Base-by-base conservation (phyloP, 192 early-diverging fungal genomes). In the Umbelopsis vinacea region DNA sequence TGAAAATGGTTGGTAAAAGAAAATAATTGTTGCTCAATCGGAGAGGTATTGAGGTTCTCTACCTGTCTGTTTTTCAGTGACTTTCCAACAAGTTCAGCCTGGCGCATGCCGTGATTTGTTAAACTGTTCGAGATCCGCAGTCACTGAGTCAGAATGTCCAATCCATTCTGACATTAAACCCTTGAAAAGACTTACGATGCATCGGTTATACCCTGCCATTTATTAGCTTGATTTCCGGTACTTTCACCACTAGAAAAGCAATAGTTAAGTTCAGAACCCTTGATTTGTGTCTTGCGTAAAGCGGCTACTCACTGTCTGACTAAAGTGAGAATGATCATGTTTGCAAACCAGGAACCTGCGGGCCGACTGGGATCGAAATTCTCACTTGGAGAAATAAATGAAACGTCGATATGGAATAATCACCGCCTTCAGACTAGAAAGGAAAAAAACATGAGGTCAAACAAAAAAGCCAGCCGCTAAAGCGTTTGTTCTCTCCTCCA, bases 151-250 rank as follows among this genome's bases (percentile, higher is more conserved):
- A 54, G 14, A 9, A 5, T 24, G 53, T 1, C 10, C 7, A 14
- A 24, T 14, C 1, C 29, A 29, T 29, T 3, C 1, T 29, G 29
- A 29, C 3, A 10, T 4, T 0, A 0, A 54, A 9, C 6, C 26
- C 10, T 23, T 26, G 3, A 26, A 12, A 10, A 23, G 0, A 19
- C 57, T 63, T 63, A 63, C 57, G 57, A 3, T 37, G 57, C 57
- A 37, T 63, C 57, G 4, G 57, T 63, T 37, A 63, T 63, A 4
- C 57, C 57, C 35, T 63, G 57, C 57, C 57, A 63, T n/a, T 63
- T 63, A 26, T 63, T 26, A 7, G 26, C 29, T 5, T 29, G 7
- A 37, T 63, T 63, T 17, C 57, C 57, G 26, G 57, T 63, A 63
- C 57, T 63, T 63, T 63, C 57, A 35, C 57, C 57, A n/a, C 57